These are phyloP conservation scores for Ogataea nakhonphanomensis DNA, from an alignment of 805 yeast genomes.

Conservation along the genomic window DNA sequence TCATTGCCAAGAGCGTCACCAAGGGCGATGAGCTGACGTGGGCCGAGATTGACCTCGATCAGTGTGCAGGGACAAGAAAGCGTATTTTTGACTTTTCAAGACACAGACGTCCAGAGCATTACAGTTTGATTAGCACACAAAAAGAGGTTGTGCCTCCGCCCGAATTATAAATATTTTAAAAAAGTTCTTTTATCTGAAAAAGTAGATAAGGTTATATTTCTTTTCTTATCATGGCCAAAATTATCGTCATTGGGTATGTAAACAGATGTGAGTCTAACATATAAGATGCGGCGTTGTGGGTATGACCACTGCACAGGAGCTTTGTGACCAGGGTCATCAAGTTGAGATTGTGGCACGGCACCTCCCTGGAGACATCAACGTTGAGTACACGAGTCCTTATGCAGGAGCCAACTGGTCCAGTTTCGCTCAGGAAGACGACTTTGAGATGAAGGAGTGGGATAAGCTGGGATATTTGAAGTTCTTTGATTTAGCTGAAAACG, in stretches of 20 bases:
- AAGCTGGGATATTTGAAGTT: conserved; percentile 46
- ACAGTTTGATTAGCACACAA: conserved; percentile 17
- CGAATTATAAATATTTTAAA: neutral
- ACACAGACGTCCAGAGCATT: conserved; percentile 37
- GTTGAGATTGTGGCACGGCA: conserved; percentile 43
- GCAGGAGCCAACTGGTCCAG: conserved; percentile 76
- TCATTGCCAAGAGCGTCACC: conserved; percentile 35
- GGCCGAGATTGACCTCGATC: conserved; percentile 36
- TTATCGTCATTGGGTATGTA: conserved; percentile 14
- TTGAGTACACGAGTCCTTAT: conserved; percentile 57
- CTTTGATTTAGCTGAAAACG: conserved; percentile 40
- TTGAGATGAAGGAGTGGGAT: conserved; percentile 39
- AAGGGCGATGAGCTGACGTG: conserved; percentile 34
- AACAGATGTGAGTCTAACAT: neutral
- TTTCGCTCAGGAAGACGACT: conserved; percentile 46
- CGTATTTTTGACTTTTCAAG: conserved; percentile 35
- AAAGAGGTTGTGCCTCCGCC: too few species aligned
- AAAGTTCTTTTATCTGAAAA: conserved; percentile 10
- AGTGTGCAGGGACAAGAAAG: conserved; percentile 32
- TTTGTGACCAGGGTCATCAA: conserved; percentile 38
- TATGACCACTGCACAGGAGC: conserved; percentile 45
- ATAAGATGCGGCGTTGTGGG: conserved; percentile 47
- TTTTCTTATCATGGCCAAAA: conserved; percentile 10
- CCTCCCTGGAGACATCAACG: conserved; percentile 54
- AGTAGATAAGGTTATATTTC: neutral